Percentiles rank a stretch among this genome's conserved stretches.
Evolutionary conservation across 2,329 filamentous ascomycete genomes (phyloP).

Genomic region (Huntiella omanensis): DNA sequence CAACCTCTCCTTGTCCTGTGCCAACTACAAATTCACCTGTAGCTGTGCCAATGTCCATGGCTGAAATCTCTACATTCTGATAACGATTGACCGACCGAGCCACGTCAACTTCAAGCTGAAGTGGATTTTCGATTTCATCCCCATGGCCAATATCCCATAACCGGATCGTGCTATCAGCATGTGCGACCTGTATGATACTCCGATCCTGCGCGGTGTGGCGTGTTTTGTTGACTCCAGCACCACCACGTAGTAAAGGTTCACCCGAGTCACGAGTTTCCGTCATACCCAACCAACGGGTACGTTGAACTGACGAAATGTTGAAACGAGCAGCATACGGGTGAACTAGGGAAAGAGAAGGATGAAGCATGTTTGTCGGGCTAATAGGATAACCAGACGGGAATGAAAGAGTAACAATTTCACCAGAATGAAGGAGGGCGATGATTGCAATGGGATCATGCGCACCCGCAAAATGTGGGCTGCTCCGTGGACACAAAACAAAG

Average conservation of each 20-base stretch:
- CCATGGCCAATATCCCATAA: slow-evolving; percentile 85
- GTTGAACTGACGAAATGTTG: slow-evolving; percentile 53
- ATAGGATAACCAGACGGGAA: slow-evolving; percentile 88
- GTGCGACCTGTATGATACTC: slow-evolving; percentile 69
- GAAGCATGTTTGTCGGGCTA: slow-evolving; percentile 79
- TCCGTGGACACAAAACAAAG: slow-evolving; percentile 66
- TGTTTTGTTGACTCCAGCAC: slow-evolving; percentile 49
- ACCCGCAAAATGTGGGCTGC: slow-evolving; percentile 69
- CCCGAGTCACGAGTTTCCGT: slow-evolving; percentile 66
- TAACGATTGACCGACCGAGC: slow-evolving; percentile 64
- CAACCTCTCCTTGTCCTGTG: slow-evolving; percentile 62
- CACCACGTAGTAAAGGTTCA: slow-evolving; percentile 60
- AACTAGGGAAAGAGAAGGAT: slow-evolving; percentile 69
- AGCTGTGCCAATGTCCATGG: slow-evolving; percentile 61
- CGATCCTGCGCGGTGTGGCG: slow-evolving; percentile 64
- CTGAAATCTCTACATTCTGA: slow-evolving; percentile 55
- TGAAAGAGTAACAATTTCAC: slow-evolving; percentile 73
- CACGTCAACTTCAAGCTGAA: slow-evolving; percentile 69
- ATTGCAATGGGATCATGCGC: slow-evolving; percentile 81
- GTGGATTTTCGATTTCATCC: slow-evolving; percentile 80
- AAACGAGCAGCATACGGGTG: slow-evolving; percentile 72
- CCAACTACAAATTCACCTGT: slow-evolving; percentile 78
- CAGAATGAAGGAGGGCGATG: slow-evolving; percentile 61
- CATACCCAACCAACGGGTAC: slow-evolving; percentile 76
- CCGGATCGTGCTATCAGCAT: slow-evolving; percentile 79